phyloP scores from a whole-genome alignment of 371 early-diverging fungal genomes.

The Zychaea mexicana region DNA sequence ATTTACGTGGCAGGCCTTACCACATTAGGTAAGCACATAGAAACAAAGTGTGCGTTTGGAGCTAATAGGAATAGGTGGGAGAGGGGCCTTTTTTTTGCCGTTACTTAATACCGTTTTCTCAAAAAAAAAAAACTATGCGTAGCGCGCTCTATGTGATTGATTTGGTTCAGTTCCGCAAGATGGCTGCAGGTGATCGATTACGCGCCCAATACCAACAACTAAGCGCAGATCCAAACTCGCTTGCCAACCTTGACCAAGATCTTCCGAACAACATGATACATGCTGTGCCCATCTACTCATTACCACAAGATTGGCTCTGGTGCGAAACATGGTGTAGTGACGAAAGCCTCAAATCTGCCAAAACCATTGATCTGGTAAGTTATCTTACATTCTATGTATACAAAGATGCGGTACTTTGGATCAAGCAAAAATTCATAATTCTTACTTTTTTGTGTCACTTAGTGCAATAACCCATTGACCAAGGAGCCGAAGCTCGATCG shows the following conservation, averaged over 20 bases:
- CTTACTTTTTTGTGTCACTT: not conserved
- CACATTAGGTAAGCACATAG: conserved; percentile 70
- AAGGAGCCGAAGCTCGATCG: conserved; percentile 96
- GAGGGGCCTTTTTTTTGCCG: too few relatives aligned
- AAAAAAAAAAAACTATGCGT: too few relatives aligned
- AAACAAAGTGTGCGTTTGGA: too few relatives aligned
- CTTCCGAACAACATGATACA: conserved; percentile 95
- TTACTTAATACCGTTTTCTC: too few relatives aligned
- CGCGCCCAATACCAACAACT: conserved; percentile 92
- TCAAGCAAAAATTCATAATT: not conserved
- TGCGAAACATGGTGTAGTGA: conserved; percentile 98
- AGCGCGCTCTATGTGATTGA: conserved; percentile 95
- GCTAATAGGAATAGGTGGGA: too few relatives aligned
- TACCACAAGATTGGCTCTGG: conserved; percentile 96
- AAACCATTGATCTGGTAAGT: conserved; percentile 92
- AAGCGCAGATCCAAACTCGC: conserved; percentile 83
- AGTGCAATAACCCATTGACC: conserved; percentile 97
- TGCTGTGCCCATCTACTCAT: conserved; percentile 85
- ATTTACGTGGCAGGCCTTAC: conserved; percentile 88
- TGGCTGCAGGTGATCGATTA: conserved; percentile 93
- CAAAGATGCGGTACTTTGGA: not conserved
- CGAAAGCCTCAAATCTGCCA: conserved; percentile 77
- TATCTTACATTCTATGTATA: not conserved
- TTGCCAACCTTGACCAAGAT: conserved; percentile 97
- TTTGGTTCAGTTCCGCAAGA: conserved; percentile 83